A percentile compares a stretch with the other conserved stretches of the same genome.
phyloP scores from a whole-genome alignment of 2,329 filamentous ascomycete genomes.

The Aspergillus puulaauensis region DNA sequence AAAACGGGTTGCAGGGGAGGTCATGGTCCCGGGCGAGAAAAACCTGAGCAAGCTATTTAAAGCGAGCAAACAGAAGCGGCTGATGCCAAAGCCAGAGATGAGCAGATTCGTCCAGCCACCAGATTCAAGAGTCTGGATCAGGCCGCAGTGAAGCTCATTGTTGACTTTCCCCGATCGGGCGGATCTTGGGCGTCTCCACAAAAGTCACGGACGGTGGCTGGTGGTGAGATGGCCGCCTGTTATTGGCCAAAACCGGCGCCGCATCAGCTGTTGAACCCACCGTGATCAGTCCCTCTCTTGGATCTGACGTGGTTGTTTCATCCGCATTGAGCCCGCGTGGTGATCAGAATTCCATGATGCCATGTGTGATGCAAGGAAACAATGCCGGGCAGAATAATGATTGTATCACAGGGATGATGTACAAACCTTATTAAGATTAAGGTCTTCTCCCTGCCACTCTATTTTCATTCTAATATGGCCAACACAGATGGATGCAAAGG shows the following conservation, averaged over 20 bases:
- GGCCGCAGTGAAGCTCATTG: neutral
- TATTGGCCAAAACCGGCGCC: neutral
- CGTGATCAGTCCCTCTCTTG: neutral
- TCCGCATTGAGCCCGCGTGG: neutral
- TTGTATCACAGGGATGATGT: neutral
- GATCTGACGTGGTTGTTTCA: conserved; percentile 3
- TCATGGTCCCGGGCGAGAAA: neutral
- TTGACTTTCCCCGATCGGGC: conserved; percentile 7
- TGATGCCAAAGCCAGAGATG: conserved; percentile 1
- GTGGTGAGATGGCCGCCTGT: neutral
- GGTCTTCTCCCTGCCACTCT: neutral
- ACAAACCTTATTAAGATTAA: neutral
- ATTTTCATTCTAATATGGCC: neutral
- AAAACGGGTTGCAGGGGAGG: neutral
- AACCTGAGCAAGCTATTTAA: conserved; percentile 6
- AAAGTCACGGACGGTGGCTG: conserved; percentile 6
- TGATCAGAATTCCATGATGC: neutral
- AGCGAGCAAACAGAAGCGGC: neutral
- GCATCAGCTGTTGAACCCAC: neutral
- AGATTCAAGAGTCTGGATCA: neutral
- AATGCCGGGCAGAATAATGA: neutral
- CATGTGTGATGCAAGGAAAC: neutral
- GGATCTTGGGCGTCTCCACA: conserved; percentile 5
- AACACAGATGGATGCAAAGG: neutral
- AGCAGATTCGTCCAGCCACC: conserved; percentile 19